Evolutionary conservation across 495 filamentous ascomycete genomes (phyloP).

Genomic region (Mytilinidion resinicola): DNA sequence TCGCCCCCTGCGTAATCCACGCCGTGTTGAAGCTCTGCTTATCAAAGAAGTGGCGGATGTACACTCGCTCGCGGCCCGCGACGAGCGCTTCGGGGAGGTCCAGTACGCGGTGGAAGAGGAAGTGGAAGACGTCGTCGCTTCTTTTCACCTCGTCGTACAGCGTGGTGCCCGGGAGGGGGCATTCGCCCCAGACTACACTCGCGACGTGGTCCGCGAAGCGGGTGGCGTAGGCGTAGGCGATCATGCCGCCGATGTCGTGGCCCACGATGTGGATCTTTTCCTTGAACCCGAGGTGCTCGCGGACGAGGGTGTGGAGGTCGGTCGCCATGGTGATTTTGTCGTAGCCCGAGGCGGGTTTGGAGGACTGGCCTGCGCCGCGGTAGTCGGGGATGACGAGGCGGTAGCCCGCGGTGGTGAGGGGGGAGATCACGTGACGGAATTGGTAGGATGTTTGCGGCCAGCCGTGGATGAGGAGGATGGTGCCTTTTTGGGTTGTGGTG

Average conservation of each 20-base stretch:
- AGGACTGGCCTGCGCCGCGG: constrained; percentile 42
- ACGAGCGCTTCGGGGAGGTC: constrained; percentile 41
- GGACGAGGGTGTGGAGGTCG: constrained; percentile 32
- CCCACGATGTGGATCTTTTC: constrained; percentile 41
- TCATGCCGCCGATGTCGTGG: constrained; percentile 46
- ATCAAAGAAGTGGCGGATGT: constrained; percentile 44
- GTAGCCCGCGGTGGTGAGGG: constrained; percentile 39
- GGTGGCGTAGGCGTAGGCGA: constrained; percentile 38
- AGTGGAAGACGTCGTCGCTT: constrained; percentile 35
- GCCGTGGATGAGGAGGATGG: constrained; percentile 35
- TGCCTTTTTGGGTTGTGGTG: constrained; percentile 13
- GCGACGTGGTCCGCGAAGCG: constrained; percentile 31
- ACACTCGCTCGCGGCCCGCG: constrained; percentile 39
- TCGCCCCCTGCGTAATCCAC: constrained; percentile 33
- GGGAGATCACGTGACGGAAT: constrained; percentile 40
- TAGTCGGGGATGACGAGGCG: constrained; percentile 42
- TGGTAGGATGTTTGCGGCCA: constrained; percentile 46
- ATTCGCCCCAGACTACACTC: constrained; percentile 43
- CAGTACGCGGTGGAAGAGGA: constrained; percentile 41
- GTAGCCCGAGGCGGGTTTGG: constrained; percentile 36
- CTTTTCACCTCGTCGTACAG: constrained; percentile 27
- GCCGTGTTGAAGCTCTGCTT: constrained; percentile 35
- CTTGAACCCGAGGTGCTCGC: constrained; percentile 30
- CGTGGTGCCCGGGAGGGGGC: constrained; percentile 40
- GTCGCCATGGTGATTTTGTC: constrained; percentile 37